Evolutionary conservation across 202 grass and related monocot genomes (phyloP).

Genomic region (Setaria italica): DNA sequence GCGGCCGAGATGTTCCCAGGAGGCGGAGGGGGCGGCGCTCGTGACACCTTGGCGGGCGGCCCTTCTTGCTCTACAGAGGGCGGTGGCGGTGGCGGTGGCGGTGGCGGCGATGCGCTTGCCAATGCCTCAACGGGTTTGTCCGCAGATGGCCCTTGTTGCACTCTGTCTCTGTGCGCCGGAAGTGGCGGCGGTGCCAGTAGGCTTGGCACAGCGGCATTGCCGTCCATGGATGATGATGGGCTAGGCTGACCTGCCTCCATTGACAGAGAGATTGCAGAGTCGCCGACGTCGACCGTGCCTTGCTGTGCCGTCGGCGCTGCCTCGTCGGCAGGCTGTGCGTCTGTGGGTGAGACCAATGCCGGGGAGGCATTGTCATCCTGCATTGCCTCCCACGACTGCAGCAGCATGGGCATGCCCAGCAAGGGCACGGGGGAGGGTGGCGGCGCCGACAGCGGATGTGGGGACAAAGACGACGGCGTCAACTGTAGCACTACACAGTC

Average conservation of each 20-base stretch:
- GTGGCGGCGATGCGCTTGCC: not conserved
- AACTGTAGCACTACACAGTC: not conserved
- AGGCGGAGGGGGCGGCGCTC: slow-evolving; percentile 52
- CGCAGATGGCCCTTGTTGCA: not conserved
- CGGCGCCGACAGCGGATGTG: slow-evolving; percentile 32
- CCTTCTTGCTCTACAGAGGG: not conserved
- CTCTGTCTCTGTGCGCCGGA: not conserved
- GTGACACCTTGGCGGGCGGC: not conserved
- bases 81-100: not conserved
- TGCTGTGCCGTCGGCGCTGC: not conserved
- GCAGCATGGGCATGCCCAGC: slow-evolving; percentile 41
- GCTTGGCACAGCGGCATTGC: not conserved
- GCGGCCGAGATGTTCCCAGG: slow-evolving; percentile 40
- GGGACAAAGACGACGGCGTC: slow-evolving; percentile 13
- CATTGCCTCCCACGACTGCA: slow-evolving; percentile 16
- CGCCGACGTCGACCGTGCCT: not conserved
- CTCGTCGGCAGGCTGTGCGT: not conserved
- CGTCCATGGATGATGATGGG: not conserved
- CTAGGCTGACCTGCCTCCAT: not conserved
- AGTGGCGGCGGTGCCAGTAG: not conserved
- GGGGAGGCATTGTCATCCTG: not conserved
- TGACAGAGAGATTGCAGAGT: not conserved
- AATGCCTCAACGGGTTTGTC: not conserved
- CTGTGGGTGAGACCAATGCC: not conserved
- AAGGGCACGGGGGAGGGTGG: slow-evolving; percentile 16